Evolutionary conservation across 768 basidiomycete genomes (phyloP), one percentile per base, ranked within the genome.

Genomic region (Tremella fuciformis): DNA sequence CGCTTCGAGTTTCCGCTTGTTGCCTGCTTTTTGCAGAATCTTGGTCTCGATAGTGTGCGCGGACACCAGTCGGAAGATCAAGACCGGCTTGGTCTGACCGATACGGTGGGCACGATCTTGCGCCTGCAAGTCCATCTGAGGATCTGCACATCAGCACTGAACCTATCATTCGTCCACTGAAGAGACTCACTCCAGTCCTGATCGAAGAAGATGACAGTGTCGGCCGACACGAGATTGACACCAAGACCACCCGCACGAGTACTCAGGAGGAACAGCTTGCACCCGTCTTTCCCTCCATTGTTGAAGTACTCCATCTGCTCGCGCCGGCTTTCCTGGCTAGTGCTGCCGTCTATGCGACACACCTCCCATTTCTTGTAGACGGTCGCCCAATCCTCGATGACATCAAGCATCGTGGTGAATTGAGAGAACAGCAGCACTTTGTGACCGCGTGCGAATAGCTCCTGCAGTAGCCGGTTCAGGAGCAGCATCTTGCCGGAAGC

Each of bases 401-500:
- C 87, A 70, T 99, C 88, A 55, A 98, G 79, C 91, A 98, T 91
- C 3, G 87, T 91, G 47, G 88, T 92, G 77, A 99, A 98, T 77
- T 99, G 94, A 57, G 88, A 77, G 65, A 81, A 81, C 24, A 82
- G 59, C 50, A 92, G 78, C 0, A 90, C 88, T 71, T 91, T 94
- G 77, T 94, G 92, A 8, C 82, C 83, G 2, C 86, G 79, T 39
- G 79, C 80, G 77, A 98, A 90, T 26, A 99, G 78, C 56, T 86
- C 91, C 29, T 84, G 84, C 8, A 99, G 82, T 8, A 99, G 79
- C 6, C 92, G 84, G 62, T 97, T 89, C 0, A 99, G 83, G 1
- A 99, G 80, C 82, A 98, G 87, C 94, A 98, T 98, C 81, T 99
- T 99, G 16, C 96, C 96, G 57, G 88, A 91, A 0, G 85, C 85